A percentile compares a stretch with the other conserved stretches of the same genome.
Conservation (phyloP, 225 moss, liverwort and hornwort species). For the Pseudisothecium myosuroides region DNA sequence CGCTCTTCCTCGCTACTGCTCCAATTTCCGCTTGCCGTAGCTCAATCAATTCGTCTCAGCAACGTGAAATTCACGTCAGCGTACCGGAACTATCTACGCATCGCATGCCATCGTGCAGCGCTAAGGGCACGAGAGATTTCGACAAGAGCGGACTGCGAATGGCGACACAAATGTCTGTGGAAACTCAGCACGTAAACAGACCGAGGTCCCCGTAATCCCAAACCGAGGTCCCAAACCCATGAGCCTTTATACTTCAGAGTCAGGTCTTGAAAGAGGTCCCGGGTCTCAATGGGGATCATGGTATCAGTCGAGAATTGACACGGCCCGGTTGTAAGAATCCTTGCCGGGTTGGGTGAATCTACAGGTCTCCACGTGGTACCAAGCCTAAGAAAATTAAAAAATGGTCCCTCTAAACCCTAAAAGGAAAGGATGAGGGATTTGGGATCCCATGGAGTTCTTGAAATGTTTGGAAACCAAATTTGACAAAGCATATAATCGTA, state of each 20-base stretch:
- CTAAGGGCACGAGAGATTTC: background rate
- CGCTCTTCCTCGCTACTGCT: background rate
- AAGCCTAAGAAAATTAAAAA: background rate
- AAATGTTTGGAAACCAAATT: background rate
- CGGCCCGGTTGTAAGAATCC: background rate
- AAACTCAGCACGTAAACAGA: background rate
- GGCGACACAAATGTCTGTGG: background rate
- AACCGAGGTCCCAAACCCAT: background rate
- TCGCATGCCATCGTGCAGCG: background rate
- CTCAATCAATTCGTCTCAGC: background rate
- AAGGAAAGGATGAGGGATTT: background rate
- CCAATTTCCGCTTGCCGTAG: constrained; percentile 5
- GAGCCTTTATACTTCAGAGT: background rate
- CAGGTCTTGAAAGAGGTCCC: background rate
- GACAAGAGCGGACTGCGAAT: background rate
- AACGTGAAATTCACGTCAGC: background rate
- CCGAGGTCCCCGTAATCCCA: background rate
- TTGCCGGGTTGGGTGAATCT: background rate
- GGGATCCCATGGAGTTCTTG: background rate
- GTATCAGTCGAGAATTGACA: too few relatives aligned
- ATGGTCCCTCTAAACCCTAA: background rate
- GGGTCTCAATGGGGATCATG: background rate
- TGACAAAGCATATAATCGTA: background rate
- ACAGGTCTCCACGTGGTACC: background rate
- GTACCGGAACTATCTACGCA: background rate